These are phyloP conservation scores for Casuarina glauca DNA, from an alignment of 306 rosid genomes.

Conservation along the genomic window DNA sequence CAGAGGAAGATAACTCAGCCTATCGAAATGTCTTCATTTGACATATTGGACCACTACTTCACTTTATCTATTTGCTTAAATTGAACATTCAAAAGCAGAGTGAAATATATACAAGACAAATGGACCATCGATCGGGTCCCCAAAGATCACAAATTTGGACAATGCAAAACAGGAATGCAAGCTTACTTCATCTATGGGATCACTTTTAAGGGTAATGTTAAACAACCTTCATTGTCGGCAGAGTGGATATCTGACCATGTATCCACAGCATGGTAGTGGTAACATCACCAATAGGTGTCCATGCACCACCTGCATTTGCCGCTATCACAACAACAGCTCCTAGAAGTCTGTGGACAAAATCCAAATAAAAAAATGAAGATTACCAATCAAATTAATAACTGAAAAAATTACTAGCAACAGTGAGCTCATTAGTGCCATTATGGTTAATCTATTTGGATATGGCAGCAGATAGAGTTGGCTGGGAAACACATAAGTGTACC, in stretches of 20 bases:
- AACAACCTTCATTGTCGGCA: conserved; percentile 75
- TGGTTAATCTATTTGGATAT: neutral
- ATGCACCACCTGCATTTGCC: conserved; percentile 98
- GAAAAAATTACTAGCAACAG: neutral
- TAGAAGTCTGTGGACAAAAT: conserved; percentile 70
- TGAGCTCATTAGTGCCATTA: neutral
- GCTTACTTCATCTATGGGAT: neutral
- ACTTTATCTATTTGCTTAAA: neutral
- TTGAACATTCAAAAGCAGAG: neutral
- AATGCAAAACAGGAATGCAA: neutral
- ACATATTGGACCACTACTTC: neutral
- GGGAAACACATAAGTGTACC: neutral
- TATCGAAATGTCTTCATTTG: neutral
- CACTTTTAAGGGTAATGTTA: conserved; percentile 9
- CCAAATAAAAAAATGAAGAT: conserved; percentile 22
- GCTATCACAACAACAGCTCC: conserved; percentile 97
- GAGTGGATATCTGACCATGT: conserved; percentile 87
- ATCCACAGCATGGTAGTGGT: conserved; percentile 99
- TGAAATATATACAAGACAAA: neutral
- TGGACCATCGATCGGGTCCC: neutral
- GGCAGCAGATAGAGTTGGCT: neutral
- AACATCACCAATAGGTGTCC: conserved; percentile 99
- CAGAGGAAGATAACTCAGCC: neutral
- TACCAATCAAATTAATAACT: neutral
- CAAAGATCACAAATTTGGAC: neutral